Evolutionary conservation across 345 rosid species (phyloP), one percentile per base, ranked within the genome.

Genomic region (Hibiscus trionum): DNA sequence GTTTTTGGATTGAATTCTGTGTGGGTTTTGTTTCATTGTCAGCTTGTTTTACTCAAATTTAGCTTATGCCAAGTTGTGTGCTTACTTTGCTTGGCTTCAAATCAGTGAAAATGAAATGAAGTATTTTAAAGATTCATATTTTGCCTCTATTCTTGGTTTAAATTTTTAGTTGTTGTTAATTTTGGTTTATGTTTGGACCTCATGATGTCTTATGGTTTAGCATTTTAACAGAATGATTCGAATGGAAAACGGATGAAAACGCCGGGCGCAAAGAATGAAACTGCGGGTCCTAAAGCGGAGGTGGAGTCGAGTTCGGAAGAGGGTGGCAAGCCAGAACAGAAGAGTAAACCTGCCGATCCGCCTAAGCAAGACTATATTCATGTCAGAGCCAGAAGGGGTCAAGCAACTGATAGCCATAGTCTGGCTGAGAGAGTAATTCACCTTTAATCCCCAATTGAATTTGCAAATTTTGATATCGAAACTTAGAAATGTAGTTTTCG

Each of bases 351-450:
- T 49, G 69, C 90, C 0, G 96, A 92, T 79, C 93, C 83, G 12
- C 85, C 89, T 44, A 95, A 90, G 81, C 90, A 79, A 74, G 99
- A 95, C 77, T 95, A 85, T 75, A 92, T 95, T 49, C 99, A 95
- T 78, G 97, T 95, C 37, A 88, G 99, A 83, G 97, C 98, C 14
- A 86, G 99, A 80, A 82, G 99, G 75, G 99, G 97, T 60, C 96
- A 95, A 83, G 98, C 99, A 71, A 92, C 97, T 5, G 98, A 95
- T 77, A 93, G 96, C 19, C 99, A 95, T 80, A 95, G 99, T 84
- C 82, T 95, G 67, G 97, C 99, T 29, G 99, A 95, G 80, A 83
- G 98, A 81, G 99, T 92, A 47, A 84, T 61, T 80, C 64, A 61
- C 76, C 76, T 77, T 64, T 9, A 35, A 35, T 49, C 75, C 75